Base-by-base conservation (phyloP, 768 basidiomycete species). In the Hortiboletus campestris region DNA sequence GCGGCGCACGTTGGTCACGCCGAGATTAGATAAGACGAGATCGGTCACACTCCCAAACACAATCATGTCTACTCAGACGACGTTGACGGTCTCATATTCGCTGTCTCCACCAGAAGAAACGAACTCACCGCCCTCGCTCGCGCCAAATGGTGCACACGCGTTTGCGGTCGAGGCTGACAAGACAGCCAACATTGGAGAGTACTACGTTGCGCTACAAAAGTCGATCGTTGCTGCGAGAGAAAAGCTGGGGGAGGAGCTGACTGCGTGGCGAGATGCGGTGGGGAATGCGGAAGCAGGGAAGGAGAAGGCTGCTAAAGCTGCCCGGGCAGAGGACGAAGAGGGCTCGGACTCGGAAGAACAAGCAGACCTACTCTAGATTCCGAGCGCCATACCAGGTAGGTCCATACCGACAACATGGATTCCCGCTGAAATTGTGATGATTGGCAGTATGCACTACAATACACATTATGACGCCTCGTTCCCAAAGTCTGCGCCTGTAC, bases 241-340 rank as follows among this genome's bases (percentile, higher is more conserved):
- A 41, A 73, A 76, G 29, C 60, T 88, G 5, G 89, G 89, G 11
- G 77, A 83, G 42, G 85, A 89, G 59, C 67, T 91, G 68, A 91
- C 89, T 0, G 77, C 68, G 6, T 91, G 88, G 89, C 79, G 85
- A 63, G 88, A 91, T 69, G 78, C 79, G 7, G 84, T 90, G 6
- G 86, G 88, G 13, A 86, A 79, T 46, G 65, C 71, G 8, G 89
- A 91, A 67, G 67, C 80, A 62, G 76, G 64, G 16, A 89, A 88
- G 63, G 88, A 90, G 61, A 75, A 71, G 52, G 71, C 65, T 14
- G 69, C 65, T 43, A 75, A 72, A 52, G 71, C 74, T 9, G 77
- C 76, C 10, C 77, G 70, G 0, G 72, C 75, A 12, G 81, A 80
- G 0, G 78, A 75, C 10, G 79, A 77, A 4, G 83, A 77, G 16